These are phyloP conservation scores for Arthrobotrys iridis DNA, from an alignment of 2,329 filamentous ascomycete genomes.

Conservation along the genomic window DNA sequence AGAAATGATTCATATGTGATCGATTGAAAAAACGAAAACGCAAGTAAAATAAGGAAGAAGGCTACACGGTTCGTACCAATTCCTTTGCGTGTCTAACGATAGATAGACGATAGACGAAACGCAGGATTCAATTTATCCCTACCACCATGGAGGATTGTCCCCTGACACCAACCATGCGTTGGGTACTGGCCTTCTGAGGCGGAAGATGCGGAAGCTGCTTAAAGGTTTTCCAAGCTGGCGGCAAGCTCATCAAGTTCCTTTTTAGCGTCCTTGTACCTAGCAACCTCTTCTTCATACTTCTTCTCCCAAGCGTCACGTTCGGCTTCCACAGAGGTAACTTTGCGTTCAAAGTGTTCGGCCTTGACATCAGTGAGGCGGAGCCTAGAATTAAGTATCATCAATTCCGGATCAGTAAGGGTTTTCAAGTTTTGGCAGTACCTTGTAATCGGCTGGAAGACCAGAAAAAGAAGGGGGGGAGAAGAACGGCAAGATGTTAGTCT, in stretches of 20 bases:
- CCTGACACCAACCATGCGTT: not conserved
- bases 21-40: constrained; percentile 32
- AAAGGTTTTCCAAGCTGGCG: constrained; percentile 26
- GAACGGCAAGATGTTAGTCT: constrained; percentile 31
- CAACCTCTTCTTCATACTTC: constrained; percentile 97
- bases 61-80: constrained; percentile 42
- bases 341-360: constrained; percentile 98
- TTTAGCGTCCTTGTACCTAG: constrained; percentile 84
- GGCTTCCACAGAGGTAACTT: constrained; percentile 94
- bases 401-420: constrained; percentile 42
- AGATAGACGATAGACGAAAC: not conserved
- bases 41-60: constrained; percentile 27
- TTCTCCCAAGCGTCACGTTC: constrained; percentile 93
- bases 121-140: constrained; percentile 13
- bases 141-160: not conserved
- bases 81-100: constrained; percentile 3
- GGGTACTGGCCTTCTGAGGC: not conserved
- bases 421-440: constrained; percentile 19
- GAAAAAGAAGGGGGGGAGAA: not conserved
- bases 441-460: constrained; percentile 6
- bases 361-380: constrained; percentile 99
- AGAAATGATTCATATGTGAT: constrained; percentile 5
- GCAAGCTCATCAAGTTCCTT: constrained; percentile 80
- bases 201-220: not conserved
- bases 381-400: constrained; percentile 66